phyloP scores from a whole-genome alignment of 2,329 filamentous ascomycete species.

The Claviceps paspali region DNA sequence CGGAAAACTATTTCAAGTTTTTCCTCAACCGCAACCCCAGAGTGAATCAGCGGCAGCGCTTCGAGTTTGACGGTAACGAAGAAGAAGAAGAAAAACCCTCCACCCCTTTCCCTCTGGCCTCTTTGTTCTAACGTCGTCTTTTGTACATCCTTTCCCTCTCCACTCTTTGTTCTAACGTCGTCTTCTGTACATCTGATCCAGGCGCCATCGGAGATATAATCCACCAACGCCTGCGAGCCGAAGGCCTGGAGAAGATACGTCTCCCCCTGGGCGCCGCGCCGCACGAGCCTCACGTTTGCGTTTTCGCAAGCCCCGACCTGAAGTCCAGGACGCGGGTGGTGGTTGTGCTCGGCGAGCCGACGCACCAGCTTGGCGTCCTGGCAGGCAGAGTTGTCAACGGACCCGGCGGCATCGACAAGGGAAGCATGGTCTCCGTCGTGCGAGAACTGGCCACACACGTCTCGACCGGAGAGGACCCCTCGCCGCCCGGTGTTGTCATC shows the following conservation, averaged over 20 bases:
- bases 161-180: no score
- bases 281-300: slow-evolving; percentile 46
- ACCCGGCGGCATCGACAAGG: slow-evolving; percentile 49
- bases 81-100: no score
- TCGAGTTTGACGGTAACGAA: slow-evolving; percentile 57
- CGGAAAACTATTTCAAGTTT: slow-evolving; percentile 59
- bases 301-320: slow-evolving; percentile 30
- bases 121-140: no score
- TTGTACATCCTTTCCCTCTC: no score
- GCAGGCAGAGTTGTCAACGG: slow-evolving; percentile 53
- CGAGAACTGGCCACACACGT: slow-evolving; percentile 24
- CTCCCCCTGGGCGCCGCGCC: slow-evolving; percentile 41
- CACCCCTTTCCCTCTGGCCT: no score
- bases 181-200: slow-evolving; percentile 16
- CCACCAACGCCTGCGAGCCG: slow-evolving; percentile 40
- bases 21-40: slow-evolving; percentile 59
- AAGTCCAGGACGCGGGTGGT: slow-evolving; percentile 34
- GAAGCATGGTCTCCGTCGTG: slow-evolving; percentile 54
- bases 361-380: slow-evolving; percentile 59
- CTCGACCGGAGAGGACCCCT: slow-evolving; percentile 17
- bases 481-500: slow-evolving; percentile 48
- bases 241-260: slow-evolving; percentile 43
- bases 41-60: slow-evolving; percentile 60
- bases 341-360: slow-evolving; percentile 57
- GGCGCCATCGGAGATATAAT: slow-evolving; percentile 49